A percentile compares a stretch with the other conserved stretches of the same genome.
phyloP scores from a whole-genome alignment of 2,329 filamentous ascomycete species.

The Coniochaeta prunicola region DNA sequence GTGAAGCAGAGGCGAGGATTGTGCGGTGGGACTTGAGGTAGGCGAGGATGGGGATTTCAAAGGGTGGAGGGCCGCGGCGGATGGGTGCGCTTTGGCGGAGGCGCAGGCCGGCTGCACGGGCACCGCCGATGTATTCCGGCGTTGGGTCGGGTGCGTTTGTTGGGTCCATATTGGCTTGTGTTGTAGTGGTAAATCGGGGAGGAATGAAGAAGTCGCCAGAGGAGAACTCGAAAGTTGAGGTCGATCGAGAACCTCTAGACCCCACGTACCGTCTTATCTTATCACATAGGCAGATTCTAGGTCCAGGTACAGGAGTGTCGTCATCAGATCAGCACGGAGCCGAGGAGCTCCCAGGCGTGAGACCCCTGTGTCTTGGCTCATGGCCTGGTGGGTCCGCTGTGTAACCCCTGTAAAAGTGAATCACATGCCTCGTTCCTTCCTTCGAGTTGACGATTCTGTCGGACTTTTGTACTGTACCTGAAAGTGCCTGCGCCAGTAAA shows the following conservation, averaged over 20 bases:
- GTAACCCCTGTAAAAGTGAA: neutral
- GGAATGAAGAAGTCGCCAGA: neutral
- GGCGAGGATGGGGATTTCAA: constrained; percentile 73
- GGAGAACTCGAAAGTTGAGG: neutral
- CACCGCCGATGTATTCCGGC: constrained; percentile 36
- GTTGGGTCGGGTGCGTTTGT: constrained; percentile 30
- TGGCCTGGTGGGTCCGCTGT: neutral
- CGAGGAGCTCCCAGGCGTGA: neutral
- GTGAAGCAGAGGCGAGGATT: constrained; percentile 85
- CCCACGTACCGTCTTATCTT: neutral
- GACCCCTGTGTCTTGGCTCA: neutral
- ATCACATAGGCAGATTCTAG: too few relatives aligned
- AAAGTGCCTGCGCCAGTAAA: neutral
- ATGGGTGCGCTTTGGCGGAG: constrained; percentile 29
- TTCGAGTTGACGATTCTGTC: neutral
- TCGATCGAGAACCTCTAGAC: neutral
- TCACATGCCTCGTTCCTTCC: neutral
- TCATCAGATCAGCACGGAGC: neutral
- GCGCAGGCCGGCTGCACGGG: constrained; percentile 28
- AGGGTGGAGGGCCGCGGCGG: constrained; percentile 51
- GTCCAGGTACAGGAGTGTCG: neutral
- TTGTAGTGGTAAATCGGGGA: neutral
- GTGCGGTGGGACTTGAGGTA: constrained; percentile 72
- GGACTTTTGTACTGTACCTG: too few relatives aligned
- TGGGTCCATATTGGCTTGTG: constrained; percentile 15